Conservation (phyloP, 257 asterid species). For the Euphrasia confusa region DNA sequence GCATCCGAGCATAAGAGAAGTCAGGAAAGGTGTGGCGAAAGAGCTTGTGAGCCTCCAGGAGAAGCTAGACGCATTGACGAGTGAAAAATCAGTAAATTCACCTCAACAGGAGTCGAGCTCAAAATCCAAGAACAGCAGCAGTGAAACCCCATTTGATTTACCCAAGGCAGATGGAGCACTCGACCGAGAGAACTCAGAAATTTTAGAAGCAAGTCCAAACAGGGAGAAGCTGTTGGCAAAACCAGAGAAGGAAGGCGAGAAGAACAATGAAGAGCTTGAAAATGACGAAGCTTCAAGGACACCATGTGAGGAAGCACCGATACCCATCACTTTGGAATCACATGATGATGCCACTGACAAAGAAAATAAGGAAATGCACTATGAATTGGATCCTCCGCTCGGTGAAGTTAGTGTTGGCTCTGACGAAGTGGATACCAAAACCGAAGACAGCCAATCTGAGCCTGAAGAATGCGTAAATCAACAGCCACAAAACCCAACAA, state of each 20-base stretch:
- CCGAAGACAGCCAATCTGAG: not conserved
- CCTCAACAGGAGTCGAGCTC: slow-evolving; percentile 15
- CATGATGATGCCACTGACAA: slow-evolving; percentile 1
- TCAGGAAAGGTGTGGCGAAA: slow-evolving; percentile 55
- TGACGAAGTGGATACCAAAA: not conserved
- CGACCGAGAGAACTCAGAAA: slow-evolving; percentile 5
- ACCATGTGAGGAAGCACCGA: slow-evolving; percentile 9
- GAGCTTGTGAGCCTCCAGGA: slow-evolving; percentile 72
- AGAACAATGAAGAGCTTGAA: slow-evolving; percentile 19
- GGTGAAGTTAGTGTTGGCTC: slow-evolving; percentile 6
- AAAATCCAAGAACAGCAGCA: slow-evolving; percentile 6
- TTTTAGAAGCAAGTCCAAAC: slow-evolving; percentile 3
- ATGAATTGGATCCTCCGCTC: slow-evolving; percentile 8
- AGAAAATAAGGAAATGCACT: not conserved
- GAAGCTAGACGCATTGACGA: slow-evolving; percentile 39
- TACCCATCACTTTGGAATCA: slow-evolving; percentile 1
- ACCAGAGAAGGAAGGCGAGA: slow-evolving; percentile 18
- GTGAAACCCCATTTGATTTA: not conserved
- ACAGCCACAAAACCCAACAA: not conserved
- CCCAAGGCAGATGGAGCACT: slow-evolving; percentile 18
- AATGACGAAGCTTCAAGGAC: not conserved
- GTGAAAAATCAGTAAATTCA: slow-evolving; percentile 19
- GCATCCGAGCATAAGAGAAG: slow-evolving; percentile 53
- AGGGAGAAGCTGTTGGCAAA: not conserved
- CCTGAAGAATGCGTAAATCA: slow-evolving; percentile 14